Conservation (phyloP, 2,329 filamentous ascomycete species). For the Kalmusia sp. region DNA sequence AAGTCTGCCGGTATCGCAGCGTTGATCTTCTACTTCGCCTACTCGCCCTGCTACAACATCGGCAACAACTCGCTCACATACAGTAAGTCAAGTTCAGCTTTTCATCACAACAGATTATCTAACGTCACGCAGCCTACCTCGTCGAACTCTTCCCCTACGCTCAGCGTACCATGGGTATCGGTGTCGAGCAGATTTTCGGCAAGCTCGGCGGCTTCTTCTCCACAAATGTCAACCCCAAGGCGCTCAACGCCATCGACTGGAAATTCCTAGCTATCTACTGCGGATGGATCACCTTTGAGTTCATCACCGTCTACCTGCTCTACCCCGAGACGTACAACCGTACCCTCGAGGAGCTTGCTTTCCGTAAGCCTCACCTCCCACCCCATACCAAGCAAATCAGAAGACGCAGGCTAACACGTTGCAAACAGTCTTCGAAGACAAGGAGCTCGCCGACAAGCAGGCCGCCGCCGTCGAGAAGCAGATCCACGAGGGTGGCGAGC, state of each 20-base stretch:
- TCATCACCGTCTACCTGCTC: conserved; percentile 64
- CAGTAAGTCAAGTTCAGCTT: conserved; percentile 37
- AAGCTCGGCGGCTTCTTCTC: conserved; percentile 55
- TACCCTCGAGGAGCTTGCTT: conserved; percentile 67
- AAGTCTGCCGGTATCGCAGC: conserved; percentile 49
- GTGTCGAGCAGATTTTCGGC: conserved; percentile 63
- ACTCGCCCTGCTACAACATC: conserved; percentile 66
- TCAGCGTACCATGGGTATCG: conserved; percentile 65
- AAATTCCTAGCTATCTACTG: conserved; percentile 64
- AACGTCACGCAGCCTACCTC: conserved; percentile 62
- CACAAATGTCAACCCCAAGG: conserved; percentile 64
- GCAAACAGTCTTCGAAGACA: conserved; percentile 43
- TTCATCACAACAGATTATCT: conserved; percentile 57
- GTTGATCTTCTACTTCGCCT: conserved; percentile 67
- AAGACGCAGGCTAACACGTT: conserved; percentile 15
- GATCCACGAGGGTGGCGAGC: conserved; percentile 29
- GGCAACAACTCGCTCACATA: conserved; percentile 73
- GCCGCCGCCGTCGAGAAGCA: conserved; percentile 44
- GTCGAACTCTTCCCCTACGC: conserved; percentile 67
- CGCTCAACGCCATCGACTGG: conserved; percentile 62
- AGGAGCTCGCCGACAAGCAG: conserved; percentile 40
- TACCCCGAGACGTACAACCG: conserved; percentile 66
- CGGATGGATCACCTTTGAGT: conserved; percentile 62
- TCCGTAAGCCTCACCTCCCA: conserved; percentile 28
- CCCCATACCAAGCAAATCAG: not conserved